phyloP scores from a whole-genome alignment of 2,329 filamentous ascomycete genomes.

The Fusarium drepaniforme region DNA sequence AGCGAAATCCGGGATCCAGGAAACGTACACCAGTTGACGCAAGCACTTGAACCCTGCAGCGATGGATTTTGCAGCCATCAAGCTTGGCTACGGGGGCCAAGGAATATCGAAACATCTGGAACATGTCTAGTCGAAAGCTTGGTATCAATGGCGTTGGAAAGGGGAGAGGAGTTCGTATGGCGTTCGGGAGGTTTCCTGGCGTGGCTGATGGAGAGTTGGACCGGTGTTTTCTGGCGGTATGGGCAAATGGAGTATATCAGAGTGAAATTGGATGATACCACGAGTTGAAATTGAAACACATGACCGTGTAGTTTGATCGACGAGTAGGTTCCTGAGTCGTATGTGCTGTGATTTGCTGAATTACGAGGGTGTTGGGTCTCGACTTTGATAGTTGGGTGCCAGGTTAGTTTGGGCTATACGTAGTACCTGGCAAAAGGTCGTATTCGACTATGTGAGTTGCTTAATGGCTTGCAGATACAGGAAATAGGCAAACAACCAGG shows the following conservation, averaged over 20 bases:
- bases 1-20: not conserved
- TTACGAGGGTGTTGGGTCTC: not conserved
- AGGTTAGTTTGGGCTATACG: not conserved
- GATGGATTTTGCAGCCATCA: not conserved
- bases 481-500: not conserved
- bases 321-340: not conserved
- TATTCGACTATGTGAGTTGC: not conserved
- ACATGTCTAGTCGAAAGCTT: constrained; percentile 33
- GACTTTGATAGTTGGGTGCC: not conserved
- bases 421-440: not conserved
- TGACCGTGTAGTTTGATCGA: not conserved
- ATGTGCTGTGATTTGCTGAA: not conserved
- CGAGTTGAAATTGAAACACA: not conserved
- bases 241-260: not conserved
- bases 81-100: not conserved
- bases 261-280: constrained; percentile 2
- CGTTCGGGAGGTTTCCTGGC: not conserved
- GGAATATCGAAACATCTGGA: constrained; percentile 15
- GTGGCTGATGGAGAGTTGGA: not conserved
- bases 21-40: constrained; percentile 5
- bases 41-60: constrained; percentile 1
- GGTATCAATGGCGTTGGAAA: not conserved
- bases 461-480: not conserved
- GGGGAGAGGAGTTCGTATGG: not conserved
- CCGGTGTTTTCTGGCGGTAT: not conserved